Base-by-base conservation (phyloP, 768 basidiomycete genomes). In the Lactifluus piperatus region DNA sequence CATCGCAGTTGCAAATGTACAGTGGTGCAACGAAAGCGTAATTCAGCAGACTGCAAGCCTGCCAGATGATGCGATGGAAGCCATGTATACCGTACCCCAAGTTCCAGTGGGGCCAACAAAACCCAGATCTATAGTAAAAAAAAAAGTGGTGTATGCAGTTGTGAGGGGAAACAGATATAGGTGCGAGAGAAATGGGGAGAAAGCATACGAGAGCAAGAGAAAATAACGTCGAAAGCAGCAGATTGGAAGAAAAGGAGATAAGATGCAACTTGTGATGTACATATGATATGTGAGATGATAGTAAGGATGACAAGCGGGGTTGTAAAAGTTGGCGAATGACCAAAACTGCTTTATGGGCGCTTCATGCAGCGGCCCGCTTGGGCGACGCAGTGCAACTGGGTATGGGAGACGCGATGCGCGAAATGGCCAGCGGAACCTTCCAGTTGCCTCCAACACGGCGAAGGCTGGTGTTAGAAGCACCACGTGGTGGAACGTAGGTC, bases 361-460 rank as follows among this genome's bases (percentile, higher is more conserved):
- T 45, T 59, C 50, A 60, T 14, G 32, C 49, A 18, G 24, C 29
- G 10, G 55, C 48, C 34, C 43, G 54, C 39, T 60, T 60, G 34
- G 52, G 30, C 29, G 58, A 59, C 1, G 49, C 48, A 5, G 54
- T 10, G 4, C 54, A 51, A 5, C 59, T 56, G 2, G 54, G 43
- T 32, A 47, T 41, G 14, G 50, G 59, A 7, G 54, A 61, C 1
- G 50, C 50, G 11, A 47, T 29, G 0, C 45, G 50, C 22, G 54
- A 47, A 27, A 61, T 29, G 10, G 30, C 54, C 29, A 56, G 4
- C 24, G 58, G 62, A 5, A 54, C 37, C 36, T 54, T 48, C 62
- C 64, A 64, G 27, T 6, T 63, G 0, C 64, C 62, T n/a, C 53
- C 64, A 24, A 64, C 64, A 2, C 54, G 62, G 1, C 62, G 57